These are phyloP conservation scores for Lichtheimia hyalospora DNA, from an alignment of 371 early-diverging fungal genomes.

Conservation along the genomic window DNA sequence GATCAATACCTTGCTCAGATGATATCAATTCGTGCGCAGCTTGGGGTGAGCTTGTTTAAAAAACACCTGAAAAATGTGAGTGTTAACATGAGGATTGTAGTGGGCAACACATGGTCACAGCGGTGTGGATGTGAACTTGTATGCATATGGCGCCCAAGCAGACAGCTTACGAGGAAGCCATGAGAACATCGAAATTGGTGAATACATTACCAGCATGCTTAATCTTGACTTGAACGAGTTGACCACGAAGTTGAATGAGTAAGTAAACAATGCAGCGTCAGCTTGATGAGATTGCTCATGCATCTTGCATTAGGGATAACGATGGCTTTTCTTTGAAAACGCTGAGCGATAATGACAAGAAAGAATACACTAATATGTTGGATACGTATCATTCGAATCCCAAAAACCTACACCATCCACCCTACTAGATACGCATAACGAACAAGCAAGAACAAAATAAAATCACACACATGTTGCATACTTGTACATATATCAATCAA, in stretches of 20 bases:
- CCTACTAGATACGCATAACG: neutral
- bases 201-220: constrained; percentile 65
- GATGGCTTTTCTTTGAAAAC: constrained; percentile 21
- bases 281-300: neutral
- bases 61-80: neutral
- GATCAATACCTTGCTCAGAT: constrained; percentile 65
- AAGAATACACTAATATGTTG: constrained; percentile 31
- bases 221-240: constrained; percentile 62
- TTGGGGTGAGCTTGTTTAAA: constrained; percentile 53
- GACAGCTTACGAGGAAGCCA: constrained; percentile 61
- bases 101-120: constrained; percentile 95
- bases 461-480: no score
- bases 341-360: constrained; percentile 27
- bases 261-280: constrained; percentile 1
- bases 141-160: constrained; percentile 65
- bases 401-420: constrained; percentile 9
- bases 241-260: constrained; percentile 59
- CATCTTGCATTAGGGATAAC: neutral
- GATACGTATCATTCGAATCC: constrained; percentile 35
- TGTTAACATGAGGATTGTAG: constrained; percentile 15
- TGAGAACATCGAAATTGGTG: constrained; percentile 89
- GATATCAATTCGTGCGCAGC: constrained; percentile 67
- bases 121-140: constrained; percentile 94
- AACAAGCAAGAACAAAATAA: no score
- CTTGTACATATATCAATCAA: no score